Base-by-base conservation (phyloP, 495 filamentous ascomycete genomes). In the Friedmanniomyces simplex region DNA sequence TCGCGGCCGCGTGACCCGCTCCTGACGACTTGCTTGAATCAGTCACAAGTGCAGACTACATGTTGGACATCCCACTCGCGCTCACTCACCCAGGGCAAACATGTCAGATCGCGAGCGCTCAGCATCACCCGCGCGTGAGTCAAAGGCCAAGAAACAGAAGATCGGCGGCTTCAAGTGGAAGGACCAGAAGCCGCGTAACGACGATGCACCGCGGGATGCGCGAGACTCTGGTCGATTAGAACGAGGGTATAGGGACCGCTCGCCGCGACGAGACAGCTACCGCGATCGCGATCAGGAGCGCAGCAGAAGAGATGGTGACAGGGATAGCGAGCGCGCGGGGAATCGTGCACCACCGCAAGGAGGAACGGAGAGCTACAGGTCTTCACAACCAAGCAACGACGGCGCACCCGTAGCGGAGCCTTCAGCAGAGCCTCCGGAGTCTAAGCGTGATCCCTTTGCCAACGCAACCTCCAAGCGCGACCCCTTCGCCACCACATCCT, bases 81-180 rank as follows among this genome's bases (percentile, higher is more conserved):
- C n/a, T n/a, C n/a, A n/a, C n/a, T n/a, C n/a, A n/a, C n/a, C 39
- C 39, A 43, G 6, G 2, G 20, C 46, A 2, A 28, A 52, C 3
- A 54, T 54, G 51, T 41, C 51, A 21, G 51, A 54, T 14, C 51
- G 51, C 18, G 37, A 54, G 10, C 54, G 60, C 55, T 62, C 60
- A n/a, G 52, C 52, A 1, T 63, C 61, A 20, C 61, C 61, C 10
- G 20, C 34, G 14, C 51, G 61, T 4, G 61, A 59, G 14, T 22
- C 16, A 2, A 36, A 28, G 6, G 16, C 46, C 22, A 43, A 52
- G 22, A 63, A 60, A 36, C 59, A 63, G 42, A 58, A 63, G 32
- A 63, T 55, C 28, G 56, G 26, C 12, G 24, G 62, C 36, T 61
- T 64, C 58, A 60, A 61, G 24, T 64, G 52, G 52, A 64, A 64